Percentiles rank a stretch among this genome's conserved stretches.
Conservation (phyloP, 1,139 yeast species). For the Spencermartinsiella ligniputridi region DNA sequence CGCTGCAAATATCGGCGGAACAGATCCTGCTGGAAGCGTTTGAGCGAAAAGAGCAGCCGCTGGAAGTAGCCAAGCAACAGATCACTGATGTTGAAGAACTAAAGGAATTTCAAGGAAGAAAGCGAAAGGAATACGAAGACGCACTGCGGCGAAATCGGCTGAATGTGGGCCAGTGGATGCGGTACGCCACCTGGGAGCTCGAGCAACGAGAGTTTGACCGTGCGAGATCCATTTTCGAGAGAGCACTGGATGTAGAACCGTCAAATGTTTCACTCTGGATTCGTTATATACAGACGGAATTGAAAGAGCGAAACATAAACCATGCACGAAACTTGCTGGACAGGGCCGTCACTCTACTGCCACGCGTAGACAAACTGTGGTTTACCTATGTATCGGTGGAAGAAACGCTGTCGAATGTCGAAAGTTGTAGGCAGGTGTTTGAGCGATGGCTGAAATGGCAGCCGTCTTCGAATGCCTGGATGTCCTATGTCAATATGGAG, state of each 20-base stretch:
- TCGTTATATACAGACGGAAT: constrained; percentile 73
- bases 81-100: constrained; percentile 79
- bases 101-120: constrained; percentile 66
- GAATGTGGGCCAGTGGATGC: constrained; percentile 83
- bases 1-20: constrained; percentile 53
- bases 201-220: constrained; percentile 69
- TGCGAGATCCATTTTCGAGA: constrained; percentile 85
- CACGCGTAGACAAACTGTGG: constrained; percentile 85
- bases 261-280: constrained; percentile 81
- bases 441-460: constrained; percentile 77
- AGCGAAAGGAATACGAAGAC: constrained; percentile 78
- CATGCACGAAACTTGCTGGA: constrained; percentile 87
- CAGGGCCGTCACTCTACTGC: constrained; percentile 68
- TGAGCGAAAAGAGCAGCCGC: constrained; percentile 42
- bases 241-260: constrained; percentile 77
- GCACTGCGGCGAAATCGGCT: constrained; percentile 78
- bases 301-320: constrained; percentile 66
- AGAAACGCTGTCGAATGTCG: constrained; percentile 65
- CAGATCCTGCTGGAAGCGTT: constrained; percentile 53
- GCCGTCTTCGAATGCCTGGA: constrained; percentile 60
- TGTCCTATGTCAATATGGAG: constrained; percentile 69
- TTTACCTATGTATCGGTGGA: constrained; percentile 70
- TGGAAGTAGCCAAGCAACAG: constrained; percentile 41
- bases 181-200: constrained; percentile 86
- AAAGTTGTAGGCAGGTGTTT: constrained; percentile 62